phyloP scores from a whole-genome alignment of 768 basidiomycete species.

The Roridomyces roridus region DNA sequence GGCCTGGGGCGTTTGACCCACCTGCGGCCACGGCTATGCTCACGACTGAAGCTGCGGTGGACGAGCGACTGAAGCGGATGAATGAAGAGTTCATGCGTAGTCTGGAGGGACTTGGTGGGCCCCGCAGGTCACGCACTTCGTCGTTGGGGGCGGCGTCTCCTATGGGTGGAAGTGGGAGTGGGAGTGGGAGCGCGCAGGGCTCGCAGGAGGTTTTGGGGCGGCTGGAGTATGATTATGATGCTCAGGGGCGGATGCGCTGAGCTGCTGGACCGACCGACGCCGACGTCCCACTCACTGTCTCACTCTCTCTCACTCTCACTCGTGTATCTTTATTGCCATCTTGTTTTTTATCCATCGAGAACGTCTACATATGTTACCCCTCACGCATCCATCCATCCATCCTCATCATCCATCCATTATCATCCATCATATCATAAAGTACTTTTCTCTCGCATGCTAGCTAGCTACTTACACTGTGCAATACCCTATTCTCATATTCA shows the following conservation, averaged over 20 bases:
- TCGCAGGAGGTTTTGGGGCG: slow-evolving; percentile 63
- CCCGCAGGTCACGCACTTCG: slow-evolving; percentile 28
- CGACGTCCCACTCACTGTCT: too few relatives aligned
- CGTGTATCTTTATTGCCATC: too few relatives aligned
- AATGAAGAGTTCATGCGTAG: slow-evolving; percentile 71
- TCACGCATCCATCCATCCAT: too few relatives aligned
- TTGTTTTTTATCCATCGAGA: too few relatives aligned
- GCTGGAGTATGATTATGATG: slow-evolving; percentile 46
- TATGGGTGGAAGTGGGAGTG: slow-evolving; percentile 22
- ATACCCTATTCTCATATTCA: too few relatives aligned
- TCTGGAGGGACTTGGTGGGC: slow-evolving; percentile 64
- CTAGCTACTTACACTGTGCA: too few relatives aligned
- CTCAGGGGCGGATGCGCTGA: not conserved
- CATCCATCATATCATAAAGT: too few relatives aligned
- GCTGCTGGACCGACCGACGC: too few relatives aligned
- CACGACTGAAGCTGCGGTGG: slow-evolving; percentile 70
- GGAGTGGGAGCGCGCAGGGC: slow-evolving; percentile 37
- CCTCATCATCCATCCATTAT: too few relatives aligned
- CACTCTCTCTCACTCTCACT: too few relatives aligned
- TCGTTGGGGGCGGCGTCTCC: slow-evolving; percentile 6
- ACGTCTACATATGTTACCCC: too few relatives aligned
- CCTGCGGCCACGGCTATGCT: slow-evolving; percentile 57
- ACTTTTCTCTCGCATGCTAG: too few relatives aligned
- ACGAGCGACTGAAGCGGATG: slow-evolving; percentile 68
- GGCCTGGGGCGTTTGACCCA: slow-evolving; percentile 2